These are phyloP conservation scores for Neurospora sp. DNA, from an alignment of 495 filamentous ascomycete species.

Conservation along the genomic window DNA sequence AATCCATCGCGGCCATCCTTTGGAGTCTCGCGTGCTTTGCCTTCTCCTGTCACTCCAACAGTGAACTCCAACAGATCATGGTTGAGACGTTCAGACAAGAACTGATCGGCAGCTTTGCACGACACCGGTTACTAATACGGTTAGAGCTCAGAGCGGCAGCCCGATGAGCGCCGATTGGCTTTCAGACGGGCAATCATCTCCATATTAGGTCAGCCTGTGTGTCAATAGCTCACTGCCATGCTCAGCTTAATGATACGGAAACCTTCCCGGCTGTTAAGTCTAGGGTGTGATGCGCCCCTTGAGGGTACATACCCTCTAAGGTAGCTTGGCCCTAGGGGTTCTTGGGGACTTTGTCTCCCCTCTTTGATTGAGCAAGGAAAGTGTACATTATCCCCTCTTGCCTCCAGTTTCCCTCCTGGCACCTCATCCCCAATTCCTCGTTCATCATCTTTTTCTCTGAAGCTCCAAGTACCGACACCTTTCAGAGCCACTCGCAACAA, in stretches of 20 bases:
- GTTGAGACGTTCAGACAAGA: background rate
- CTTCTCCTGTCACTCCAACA: background rate
- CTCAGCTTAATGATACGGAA: background rate
- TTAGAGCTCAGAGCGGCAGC: background rate
- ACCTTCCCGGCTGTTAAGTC: background rate
- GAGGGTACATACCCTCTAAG: background rate
- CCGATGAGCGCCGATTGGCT: background rate
- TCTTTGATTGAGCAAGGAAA: background rate
- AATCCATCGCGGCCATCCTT: background rate
- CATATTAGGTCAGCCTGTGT: background rate
- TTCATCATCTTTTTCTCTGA: background rate
- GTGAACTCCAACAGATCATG: background rate
- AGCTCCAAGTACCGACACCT: background rate
- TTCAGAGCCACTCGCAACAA: background rate
- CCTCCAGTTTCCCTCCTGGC: background rate
- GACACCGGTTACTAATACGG: background rate
- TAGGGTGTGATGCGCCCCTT: background rate
- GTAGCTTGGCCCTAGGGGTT: background rate
- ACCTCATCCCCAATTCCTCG: background rate
- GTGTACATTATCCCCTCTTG: background rate
- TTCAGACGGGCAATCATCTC: background rate
- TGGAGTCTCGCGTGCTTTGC: background rate
- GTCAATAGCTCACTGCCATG: background rate
- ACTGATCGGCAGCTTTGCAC: background rate
- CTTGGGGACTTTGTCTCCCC: background rate